These are phyloP conservation scores for Coffea canephora DNA, from an alignment of 257 asterid species.

Conservation along the genomic window DNA sequence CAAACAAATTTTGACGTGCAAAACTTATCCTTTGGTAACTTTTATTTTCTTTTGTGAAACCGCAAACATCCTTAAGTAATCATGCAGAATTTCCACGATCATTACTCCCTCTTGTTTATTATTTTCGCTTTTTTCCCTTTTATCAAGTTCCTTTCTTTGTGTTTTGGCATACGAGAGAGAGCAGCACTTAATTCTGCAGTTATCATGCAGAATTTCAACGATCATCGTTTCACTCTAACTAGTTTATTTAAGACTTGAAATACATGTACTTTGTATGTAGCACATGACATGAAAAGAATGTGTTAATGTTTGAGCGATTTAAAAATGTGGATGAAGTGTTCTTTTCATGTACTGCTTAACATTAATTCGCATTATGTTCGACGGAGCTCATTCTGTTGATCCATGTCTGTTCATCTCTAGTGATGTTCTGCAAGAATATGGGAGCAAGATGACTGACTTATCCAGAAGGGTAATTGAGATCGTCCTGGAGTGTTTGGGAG, in stretches of 20 bases:
- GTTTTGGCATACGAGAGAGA: too few species aligned
- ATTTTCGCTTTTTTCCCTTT: too few species aligned
- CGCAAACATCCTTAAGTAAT: neutral
- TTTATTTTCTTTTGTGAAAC: neutral
- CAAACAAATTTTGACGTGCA: neutral
- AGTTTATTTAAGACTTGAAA: too few species aligned
- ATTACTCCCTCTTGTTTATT: too few species aligned
- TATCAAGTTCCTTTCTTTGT: too few species aligned
- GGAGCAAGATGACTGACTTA: slow-evolving; percentile 47
- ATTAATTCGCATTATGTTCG: neutral
- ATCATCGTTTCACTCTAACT: too few species aligned
- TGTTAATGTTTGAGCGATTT: too few species aligned
- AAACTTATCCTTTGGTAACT: neutral
- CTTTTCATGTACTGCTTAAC: too few species aligned
- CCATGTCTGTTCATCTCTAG: slow-evolving; percentile 6
- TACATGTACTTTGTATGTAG: neutral
- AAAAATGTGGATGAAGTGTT: too few species aligned
- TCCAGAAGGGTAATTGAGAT: slow-evolving; percentile 45
- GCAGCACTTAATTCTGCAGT: too few species aligned
- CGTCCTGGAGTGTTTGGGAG: slow-evolving; percentile 39
- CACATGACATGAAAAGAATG: too few species aligned
- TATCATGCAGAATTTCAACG: too few species aligned
- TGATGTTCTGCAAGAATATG: slow-evolving; percentile 44
- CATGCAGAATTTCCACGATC: neutral
- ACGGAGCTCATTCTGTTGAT: neutral